Base-by-base conservation (phyloP, 352 stramenopile genomes). In the Globisporangium nagaii region DNA sequence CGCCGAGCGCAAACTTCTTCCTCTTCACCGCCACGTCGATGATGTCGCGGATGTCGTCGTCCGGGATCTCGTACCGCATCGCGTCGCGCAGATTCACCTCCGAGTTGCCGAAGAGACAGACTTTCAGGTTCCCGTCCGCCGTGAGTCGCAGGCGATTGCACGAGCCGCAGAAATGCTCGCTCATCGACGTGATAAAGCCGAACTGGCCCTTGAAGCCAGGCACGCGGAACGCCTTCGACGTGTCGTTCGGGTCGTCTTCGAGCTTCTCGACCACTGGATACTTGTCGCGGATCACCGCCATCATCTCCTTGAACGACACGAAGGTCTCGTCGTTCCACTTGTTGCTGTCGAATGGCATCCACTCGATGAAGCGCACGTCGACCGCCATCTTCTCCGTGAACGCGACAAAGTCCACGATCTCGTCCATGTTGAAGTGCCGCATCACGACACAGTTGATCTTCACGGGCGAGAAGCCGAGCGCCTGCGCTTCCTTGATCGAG, bases 331-430 rank as follows among this genome's bases (percentile, higher is more conserved):
- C 79, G 55, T 95, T 91, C 96, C 96, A 99, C 35, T 80, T 71
- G 71, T 99, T 99, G 65, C 94, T 94, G 65, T 98, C 90, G 58
- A 99, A 99, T 12, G 97, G 97, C 97, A 99, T 99, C 90, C 95
- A 99, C 81, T 99, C 97, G 62, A 99, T 99, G 64, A 99, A 99
- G 27, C 97, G 88, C 39, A 99, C 84, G 52, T 98, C 88, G 11
- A 99, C 73, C 25, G 71, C 68, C 36, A 84, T 72, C 7, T 90
- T 61, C 34, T 86, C 65, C 6, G 91, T 96, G 43, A 99, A 86
- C n/a, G 74, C 71, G 31, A 97, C 88, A 79, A 99, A 99, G 62
- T 98, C 92, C 12, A 80, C 58, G 17, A 99, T 46, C 66, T 99
- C 96, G 52, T 97, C 76, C 37, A 97, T 70, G 71, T 99, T 99